phyloP scores from a whole-genome alignment of 2,329 filamentous ascomycete species.

The Penicillium paneum region DNA sequence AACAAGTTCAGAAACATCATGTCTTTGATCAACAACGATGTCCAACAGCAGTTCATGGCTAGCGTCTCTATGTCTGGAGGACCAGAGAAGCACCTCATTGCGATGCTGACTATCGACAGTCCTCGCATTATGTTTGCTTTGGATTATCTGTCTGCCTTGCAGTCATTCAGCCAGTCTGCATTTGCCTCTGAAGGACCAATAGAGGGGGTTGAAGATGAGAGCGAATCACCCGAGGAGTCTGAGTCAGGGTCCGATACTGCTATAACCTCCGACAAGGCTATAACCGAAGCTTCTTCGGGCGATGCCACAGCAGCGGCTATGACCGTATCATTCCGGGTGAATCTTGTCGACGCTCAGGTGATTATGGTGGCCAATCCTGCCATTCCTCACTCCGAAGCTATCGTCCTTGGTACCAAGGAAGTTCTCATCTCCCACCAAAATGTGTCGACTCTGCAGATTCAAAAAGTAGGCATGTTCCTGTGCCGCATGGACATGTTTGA shows the following conservation, averaged over 20 bases:
- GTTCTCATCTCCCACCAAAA: slow-evolving; percentile 91
- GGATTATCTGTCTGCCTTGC: slow-evolving; percentile 89
- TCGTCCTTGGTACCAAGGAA: slow-evolving; percentile 92
- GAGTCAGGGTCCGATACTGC: slow-evolving; percentile 33
- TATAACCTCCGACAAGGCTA: slow-evolving; percentile 26
- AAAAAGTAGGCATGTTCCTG: slow-evolving; percentile 94
- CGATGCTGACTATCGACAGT: slow-evolving; percentile 90
- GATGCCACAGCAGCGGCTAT: slow-evolving; percentile 52
- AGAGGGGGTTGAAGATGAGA: slow-evolving; percentile 32
- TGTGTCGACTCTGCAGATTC: slow-evolving; percentile 87
- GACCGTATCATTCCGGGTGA: slow-evolving; percentile 82
- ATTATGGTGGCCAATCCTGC: slow-evolving; percentile 95
- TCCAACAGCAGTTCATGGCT: slow-evolving; percentile 95
- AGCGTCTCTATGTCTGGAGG: slow-evolving; percentile 90
- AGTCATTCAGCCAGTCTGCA: slow-evolving; percentile 74
- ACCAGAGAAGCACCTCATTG: slow-evolving; percentile 75
- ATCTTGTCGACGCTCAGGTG: slow-evolving; percentile 92
- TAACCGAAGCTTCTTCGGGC: slow-evolving; percentile 23
- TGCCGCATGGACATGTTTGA: slow-evolving; percentile 99
- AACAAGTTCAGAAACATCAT: slow-evolving; percentile 99
- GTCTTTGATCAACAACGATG: slow-evolving; percentile 90
- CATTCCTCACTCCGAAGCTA: slow-evolving; percentile 85
- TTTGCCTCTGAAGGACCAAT: slow-evolving; percentile 54
- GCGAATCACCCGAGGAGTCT: slow-evolving; percentile 36
- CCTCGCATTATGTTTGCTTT: slow-evolving; percentile 91